phyloP scores from a whole-genome alignment of 148 eudicot genomes.

The Fagopyrum tataricum region DNA sequence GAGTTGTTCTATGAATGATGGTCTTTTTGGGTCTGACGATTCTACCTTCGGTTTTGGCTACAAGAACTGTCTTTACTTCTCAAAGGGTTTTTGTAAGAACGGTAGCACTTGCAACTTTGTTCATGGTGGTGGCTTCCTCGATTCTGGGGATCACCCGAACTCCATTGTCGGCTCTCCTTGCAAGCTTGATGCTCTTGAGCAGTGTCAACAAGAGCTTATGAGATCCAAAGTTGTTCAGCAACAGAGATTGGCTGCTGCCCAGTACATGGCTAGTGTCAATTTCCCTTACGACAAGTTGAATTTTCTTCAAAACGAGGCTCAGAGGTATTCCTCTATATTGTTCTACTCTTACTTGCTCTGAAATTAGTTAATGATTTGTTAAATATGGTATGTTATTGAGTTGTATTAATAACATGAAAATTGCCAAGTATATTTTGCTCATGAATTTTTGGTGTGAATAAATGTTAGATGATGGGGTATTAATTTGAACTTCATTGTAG shows the following conservation, averaged over 20 bases:
- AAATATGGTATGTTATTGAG: neutral
- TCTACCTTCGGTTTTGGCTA: slow-evolving; percentile 39
- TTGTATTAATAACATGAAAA: neutral
- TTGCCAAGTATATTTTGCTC: neutral
- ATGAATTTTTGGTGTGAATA: neutral
- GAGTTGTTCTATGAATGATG: slow-evolving; percentile 66
- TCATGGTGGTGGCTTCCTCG: slow-evolving; percentile 31
- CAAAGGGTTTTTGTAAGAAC: slow-evolving; percentile 68
- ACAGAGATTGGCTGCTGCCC: slow-evolving; percentile 49
- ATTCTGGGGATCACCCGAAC: slow-evolving; percentile 16
- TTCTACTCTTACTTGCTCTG: neutral
- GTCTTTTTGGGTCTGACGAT: slow-evolving; percentile 40
- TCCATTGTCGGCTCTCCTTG: slow-evolving; percentile 40
- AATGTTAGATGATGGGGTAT: slow-evolving; percentile 9
- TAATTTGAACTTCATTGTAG: slow-evolving; percentile 36
- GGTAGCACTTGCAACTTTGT: slow-evolving; percentile 53
- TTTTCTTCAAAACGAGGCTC: slow-evolving; percentile 48
- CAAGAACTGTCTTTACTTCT: slow-evolving; percentile 59
- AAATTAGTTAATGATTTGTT: neutral
- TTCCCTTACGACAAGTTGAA: slow-evolving; percentile 41
- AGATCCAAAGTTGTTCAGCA: slow-evolving; percentile 53
- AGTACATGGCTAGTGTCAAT: slow-evolving; percentile 43
- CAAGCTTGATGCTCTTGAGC: slow-evolving; percentile 41
- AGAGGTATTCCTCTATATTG: slow-evolving; percentile 30
- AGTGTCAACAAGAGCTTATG: slow-evolving; percentile 38